Evolutionary conservation across 805 yeast species (phyloP), one percentile per base, ranked within the genome.

Genomic region (Suhomyces sp.): DNA sequence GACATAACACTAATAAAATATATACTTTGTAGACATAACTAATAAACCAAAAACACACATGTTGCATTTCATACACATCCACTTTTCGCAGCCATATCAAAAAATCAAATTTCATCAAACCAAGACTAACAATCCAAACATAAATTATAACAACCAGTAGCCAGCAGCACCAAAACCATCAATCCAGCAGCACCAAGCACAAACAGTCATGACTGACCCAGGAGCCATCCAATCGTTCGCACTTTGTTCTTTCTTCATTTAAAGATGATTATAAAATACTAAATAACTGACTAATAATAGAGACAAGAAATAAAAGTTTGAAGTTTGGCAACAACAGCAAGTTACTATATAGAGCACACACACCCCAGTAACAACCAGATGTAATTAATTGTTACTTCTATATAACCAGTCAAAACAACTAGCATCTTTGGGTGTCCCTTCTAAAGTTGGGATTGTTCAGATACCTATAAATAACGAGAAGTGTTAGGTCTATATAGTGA

Each of bases 291-390:
- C 28, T 31, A 28, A 38, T 28, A 26, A 33, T 30, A 33, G 34
- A 25, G 36, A 25, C 38, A 34, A 36, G 37, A 31, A 33, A 28
- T 33, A 33, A 35, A 30, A 34, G 40, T 33, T 33, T 32, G 22
- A 22, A 31, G 27, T 22, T 20, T 12, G 16, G 14, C 15, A 20
- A 22, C 12, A 17, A 27, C 13, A 23, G 33, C n/a, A 26, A 7
- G 22, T 8, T n/a, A n/a, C n/a, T n/a, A n/a, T n/a, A n/a, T n/a
- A n/a, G n/a, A n/a, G n/a, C n/a, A n/a, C n/a, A n/a, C n/a, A n/a
- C n/a, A n/a, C n/a, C n/a, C n/a, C n/a, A n/a, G n/a, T 5, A 26
- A 15, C 11, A 11, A 23, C 25, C 29, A 26, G 10, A 3, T 17
- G 19, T 5, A 10, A 10, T 20, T 8, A 20, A 20, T 16, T n/a